phyloP scores from a whole-genome alignment of 805 yeast genomes.

The Dipodascus albidus region DNA sequence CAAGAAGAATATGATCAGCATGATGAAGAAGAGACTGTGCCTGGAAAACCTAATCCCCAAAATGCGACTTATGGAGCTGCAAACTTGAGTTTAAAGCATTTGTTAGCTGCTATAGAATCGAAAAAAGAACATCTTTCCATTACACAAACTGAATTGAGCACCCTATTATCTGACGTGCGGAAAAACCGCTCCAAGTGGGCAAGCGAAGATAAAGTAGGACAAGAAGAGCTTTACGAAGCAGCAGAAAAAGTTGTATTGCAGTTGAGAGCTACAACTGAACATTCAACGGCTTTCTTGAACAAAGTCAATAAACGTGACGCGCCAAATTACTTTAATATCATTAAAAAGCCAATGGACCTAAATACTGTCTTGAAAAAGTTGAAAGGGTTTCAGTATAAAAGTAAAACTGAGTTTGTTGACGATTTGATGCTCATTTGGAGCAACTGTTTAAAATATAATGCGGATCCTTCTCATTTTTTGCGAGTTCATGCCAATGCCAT shows the following conservation, averaged over 20 bases:
- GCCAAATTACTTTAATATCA: slow-evolving; percentile 85
- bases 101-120: slow-evolving; percentile 65
- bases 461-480: slow-evolving; percentile 87
- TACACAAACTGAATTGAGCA: slow-evolving; percentile 74
- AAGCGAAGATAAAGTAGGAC: slow-evolving; percentile 88
- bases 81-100: slow-evolving; percentile 65
- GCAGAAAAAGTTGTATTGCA: slow-evolving; percentile 92
- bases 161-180: slow-evolving; percentile 81
- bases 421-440: slow-evolving; percentile 93
- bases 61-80: slow-evolving; percentile 58
- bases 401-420: slow-evolving; percentile 85
- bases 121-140: slow-evolving; percentile 62
- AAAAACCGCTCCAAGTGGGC: slow-evolving; percentile 98
- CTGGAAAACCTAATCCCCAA: slow-evolving; percentile 16
- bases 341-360: slow-evolving; percentile 61
- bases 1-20: slow-evolving; percentile 73
- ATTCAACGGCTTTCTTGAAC: slow-evolving; percentile 89
- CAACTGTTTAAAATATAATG: slow-evolving; percentile 83
- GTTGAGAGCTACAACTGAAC: slow-evolving; percentile 85
- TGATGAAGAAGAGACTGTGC: slow-evolving; percentile 26
- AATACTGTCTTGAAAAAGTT: slow-evolving; percentile 88
- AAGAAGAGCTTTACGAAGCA: slow-evolving; percentile 94
- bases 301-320: slow-evolving; percentile 97
- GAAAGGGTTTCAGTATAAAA: slow-evolving; percentile 67
- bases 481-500: slow-evolving; percentile 90